These are phyloP conservation scores for Lepidium aucheri DNA, from an alignment of 345 rosid species.

Conservation along the genomic window DNA sequence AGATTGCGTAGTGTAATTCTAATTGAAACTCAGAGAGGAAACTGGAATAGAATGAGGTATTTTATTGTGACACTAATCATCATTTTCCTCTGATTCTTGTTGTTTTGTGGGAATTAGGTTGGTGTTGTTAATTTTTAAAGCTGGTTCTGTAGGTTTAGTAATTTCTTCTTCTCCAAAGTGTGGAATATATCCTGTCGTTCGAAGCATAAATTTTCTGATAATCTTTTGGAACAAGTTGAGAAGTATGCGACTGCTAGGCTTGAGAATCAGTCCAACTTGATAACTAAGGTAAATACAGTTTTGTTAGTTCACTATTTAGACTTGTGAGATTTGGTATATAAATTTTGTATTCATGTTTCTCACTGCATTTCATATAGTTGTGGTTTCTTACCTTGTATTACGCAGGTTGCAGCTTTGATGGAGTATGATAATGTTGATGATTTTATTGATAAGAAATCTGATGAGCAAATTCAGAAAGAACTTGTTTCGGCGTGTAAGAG, in stretches of 20 bases:
- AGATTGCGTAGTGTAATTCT: slow-evolving; percentile 32
- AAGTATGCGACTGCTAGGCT: slow-evolving; percentile 26
- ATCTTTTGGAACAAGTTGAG: slow-evolving; percentile 33
- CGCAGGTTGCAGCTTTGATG: slow-evolving; percentile 52
- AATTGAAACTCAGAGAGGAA: slow-evolving; percentile 36
- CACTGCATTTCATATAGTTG: not conserved
- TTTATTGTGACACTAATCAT: not conserved
- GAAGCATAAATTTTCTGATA: slow-evolving; percentile 39
- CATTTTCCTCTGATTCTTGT: not conserved
- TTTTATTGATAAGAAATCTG: slow-evolving; percentile 36
- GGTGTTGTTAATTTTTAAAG: not conserved
- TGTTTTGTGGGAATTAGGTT: not conserved
- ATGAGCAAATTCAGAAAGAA: slow-evolving; percentile 34
- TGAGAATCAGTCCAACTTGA: slow-evolving; percentile 39
- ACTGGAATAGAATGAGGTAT: slow-evolving; percentile 33
- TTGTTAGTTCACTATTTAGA: not conserved
- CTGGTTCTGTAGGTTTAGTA: slow-evolving; percentile 37
- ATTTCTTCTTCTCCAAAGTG: slow-evolving; percentile 26
- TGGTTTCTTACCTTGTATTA: not conserved
- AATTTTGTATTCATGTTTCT: not conserved
- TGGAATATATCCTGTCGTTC: slow-evolving; percentile 38
- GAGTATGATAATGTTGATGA: slow-evolving; percentile 42
- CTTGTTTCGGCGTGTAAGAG: slow-evolving; percentile 52
- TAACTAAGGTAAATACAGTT: slow-evolving; percentile 33
- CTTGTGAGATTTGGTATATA: not conserved